These are phyloP conservation scores for Saussurea involucrata DNA, from an alignment of 129 eudicot genomes.

Conservation along the genomic window DNA sequence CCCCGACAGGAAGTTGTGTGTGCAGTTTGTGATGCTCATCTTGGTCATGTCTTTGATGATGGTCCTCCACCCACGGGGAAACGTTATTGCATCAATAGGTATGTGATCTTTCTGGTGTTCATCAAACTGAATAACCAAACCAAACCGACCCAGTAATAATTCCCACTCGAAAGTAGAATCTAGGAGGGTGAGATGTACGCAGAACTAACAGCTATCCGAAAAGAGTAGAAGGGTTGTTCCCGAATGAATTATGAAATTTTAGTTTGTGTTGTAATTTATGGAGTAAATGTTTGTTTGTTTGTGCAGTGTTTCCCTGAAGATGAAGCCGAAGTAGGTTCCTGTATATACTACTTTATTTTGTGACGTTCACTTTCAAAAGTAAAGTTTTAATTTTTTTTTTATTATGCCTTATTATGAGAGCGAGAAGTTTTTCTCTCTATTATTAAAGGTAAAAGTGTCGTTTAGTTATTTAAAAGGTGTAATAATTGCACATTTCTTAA, in stretches of 20 bases:
- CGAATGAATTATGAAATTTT: too few relatives aligned
- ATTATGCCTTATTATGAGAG: too few relatives aligned
- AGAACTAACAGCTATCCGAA: not conserved
- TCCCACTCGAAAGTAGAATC: not conserved
- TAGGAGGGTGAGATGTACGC: not conserved
- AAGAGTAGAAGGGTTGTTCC: not conserved
- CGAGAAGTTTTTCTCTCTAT: too few relatives aligned
- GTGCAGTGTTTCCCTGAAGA: not conserved
- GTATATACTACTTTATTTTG: too few relatives aligned
- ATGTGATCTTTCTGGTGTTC: not conserved
- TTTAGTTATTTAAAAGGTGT: too few relatives aligned
- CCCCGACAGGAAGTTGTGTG: slow-evolving; percentile 92
- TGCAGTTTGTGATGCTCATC: slow-evolving; percentile 89
- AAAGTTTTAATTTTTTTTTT: too few relatives aligned
- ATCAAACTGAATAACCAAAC: not conserved
- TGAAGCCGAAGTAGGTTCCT: not conserved
- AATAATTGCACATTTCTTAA: too few relatives aligned
- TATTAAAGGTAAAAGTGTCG: too few relatives aligned
- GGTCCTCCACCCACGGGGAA: slow-evolving; percentile 95
- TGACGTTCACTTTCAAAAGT: too few relatives aligned
- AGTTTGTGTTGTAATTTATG: not conserved
- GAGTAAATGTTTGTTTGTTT: not conserved
- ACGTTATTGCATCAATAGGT: slow-evolving; percentile 92
- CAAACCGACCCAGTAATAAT: not conserved
- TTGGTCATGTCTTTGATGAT: slow-evolving; percentile 94